Conservation (phyloP, 2,329 filamentous ascomycete species). For the Lomentospora prolificans region DNA sequence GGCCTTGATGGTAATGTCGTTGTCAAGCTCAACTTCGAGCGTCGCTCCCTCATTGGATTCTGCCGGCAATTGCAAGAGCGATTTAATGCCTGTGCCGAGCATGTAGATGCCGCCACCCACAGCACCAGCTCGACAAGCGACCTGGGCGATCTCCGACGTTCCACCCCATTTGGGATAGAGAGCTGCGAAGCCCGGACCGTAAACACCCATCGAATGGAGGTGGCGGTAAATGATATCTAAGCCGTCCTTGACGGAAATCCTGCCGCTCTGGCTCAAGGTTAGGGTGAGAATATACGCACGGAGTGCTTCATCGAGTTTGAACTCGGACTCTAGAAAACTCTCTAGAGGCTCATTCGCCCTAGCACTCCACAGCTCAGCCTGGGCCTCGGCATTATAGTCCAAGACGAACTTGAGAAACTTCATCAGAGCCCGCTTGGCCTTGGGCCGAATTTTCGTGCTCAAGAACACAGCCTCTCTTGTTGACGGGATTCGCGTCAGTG, state of each 20-base stretch:
- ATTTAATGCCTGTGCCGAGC: slow-evolving; percentile 58
- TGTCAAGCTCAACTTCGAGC: slow-evolving; percentile 43
- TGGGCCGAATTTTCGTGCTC: slow-evolving; percentile 63
- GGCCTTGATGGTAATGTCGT: slow-evolving; percentile 46
- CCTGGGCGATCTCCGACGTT: slow-evolving; percentile 78
- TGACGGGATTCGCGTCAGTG: slow-evolving; percentile 66
- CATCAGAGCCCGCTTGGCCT: slow-evolving; percentile 79
- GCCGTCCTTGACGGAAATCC: slow-evolving; percentile 53
- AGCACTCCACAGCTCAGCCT: slow-evolving; percentile 47
- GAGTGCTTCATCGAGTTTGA: slow-evolving; percentile 58
- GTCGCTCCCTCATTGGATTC: slow-evolving; percentile 14
- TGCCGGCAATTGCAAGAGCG: slow-evolving; percentile 13
- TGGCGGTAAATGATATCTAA: slow-evolving; percentile 68
- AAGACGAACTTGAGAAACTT: slow-evolving; percentile 86
- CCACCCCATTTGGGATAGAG: slow-evolving; percentile 92
- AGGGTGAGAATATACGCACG: slow-evolving; percentile 56
- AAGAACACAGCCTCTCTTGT: slow-evolving; percentile 88
- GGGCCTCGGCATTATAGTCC: slow-evolving; percentile 52
- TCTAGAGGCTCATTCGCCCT: slow-evolving; percentile 45
- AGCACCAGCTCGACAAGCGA: slow-evolving; percentile 79
- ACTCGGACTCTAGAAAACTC: slow-evolving; percentile 49
- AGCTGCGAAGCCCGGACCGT: slow-evolving; percentile 81
- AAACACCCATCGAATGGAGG: slow-evolving; percentile 74
- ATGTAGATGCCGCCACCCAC: slow-evolving; percentile 90
- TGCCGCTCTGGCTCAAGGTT: slow-evolving; percentile 60